These are phyloP conservation scores for Pleurotus sapidus DNA, from an alignment of 768 basidiomycete genomes.

Conservation along the genomic window DNA sequence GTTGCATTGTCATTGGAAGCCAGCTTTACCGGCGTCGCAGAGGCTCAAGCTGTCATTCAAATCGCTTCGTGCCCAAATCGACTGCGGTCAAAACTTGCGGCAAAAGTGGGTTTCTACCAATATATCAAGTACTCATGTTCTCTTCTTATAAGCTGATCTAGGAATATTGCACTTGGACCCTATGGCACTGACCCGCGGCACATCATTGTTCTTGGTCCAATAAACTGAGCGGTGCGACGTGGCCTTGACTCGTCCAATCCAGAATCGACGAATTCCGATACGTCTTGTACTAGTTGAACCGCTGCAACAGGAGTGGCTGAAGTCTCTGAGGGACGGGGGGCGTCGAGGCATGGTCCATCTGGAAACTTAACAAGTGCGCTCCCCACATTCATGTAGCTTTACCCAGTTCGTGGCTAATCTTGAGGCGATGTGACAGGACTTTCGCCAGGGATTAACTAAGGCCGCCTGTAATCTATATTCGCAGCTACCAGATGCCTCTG, in stretches of 20 bases:
- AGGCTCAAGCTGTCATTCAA: constrained; percentile 62
- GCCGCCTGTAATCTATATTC: constrained; percentile 76
- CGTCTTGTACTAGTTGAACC: constrained; percentile 78
- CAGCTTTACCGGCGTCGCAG: constrained; percentile 29
- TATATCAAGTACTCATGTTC: not conserved
- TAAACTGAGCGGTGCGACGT: constrained; percentile 80
- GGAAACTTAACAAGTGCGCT: constrained; percentile 82
- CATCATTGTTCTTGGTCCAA: constrained; percentile 83
- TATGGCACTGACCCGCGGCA: constrained; percentile 65
- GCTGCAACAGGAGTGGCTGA: constrained; percentile 56
- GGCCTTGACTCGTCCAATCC: constrained; percentile 57
- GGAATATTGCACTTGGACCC: constrained; percentile 72
- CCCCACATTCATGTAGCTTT: not conserved
- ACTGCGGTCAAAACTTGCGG: constrained; percentile 89
- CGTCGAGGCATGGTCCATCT: constrained; percentile 75
- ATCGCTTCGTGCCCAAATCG: constrained; percentile 83
- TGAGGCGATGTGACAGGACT: constrained; percentile 44
- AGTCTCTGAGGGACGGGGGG: constrained; percentile 43
- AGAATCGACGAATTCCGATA: constrained; percentile 20
- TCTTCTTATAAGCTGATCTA: not conserved
- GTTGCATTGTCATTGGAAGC: too few relatives aligned
- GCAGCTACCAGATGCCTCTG: constrained; percentile 73
- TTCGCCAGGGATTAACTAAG: constrained; percentile 80
- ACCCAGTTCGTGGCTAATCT: constrained; percentile 20
- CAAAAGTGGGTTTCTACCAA: constrained; percentile 54